Conservation (phyloP, 2,329 filamentous ascomycete species). For the Emericellopsis cladophorae region DNA sequence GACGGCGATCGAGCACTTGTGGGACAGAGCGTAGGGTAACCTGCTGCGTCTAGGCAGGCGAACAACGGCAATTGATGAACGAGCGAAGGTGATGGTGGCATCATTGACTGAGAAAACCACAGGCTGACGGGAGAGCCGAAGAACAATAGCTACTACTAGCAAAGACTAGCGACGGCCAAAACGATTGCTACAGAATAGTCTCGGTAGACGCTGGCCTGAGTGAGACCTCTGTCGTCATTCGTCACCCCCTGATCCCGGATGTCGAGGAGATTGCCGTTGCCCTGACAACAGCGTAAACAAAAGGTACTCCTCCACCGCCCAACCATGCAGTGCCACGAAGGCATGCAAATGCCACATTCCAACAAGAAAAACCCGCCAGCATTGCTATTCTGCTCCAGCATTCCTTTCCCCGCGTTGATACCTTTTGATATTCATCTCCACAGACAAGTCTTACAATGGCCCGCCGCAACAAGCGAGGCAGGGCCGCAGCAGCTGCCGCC, state of each 20-base stretch:
- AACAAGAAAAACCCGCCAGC: background rate
- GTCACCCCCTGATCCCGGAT: slow-evolving; percentile 2
- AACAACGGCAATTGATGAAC: too few relatives aligned
- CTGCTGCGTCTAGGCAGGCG: too few relatives aligned
- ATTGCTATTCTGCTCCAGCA: background rate
- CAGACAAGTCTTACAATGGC: slow-evolving; percentile 8
- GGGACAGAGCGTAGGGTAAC: too few relatives aligned
- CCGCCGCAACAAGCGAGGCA: slow-evolving; percentile 12
- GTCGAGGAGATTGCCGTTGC: background rate
- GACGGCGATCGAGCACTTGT: too few relatives aligned
- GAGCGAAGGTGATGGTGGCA: too few relatives aligned
- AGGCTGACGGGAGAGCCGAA: too few relatives aligned
- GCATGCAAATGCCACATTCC: background rate
- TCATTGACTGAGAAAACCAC: too few relatives aligned
- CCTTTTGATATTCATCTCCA: slow-evolving; percentile 2
- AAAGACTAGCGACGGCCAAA: too few relatives aligned
- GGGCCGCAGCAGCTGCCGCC: slow-evolving; percentile 9
- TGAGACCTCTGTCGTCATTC: background rate
- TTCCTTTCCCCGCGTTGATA: background rate
- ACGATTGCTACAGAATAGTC: too few relatives aligned
- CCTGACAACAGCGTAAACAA: background rate
- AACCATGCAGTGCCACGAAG: background rate
- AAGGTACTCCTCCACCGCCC: background rate
- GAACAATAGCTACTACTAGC: too few relatives aligned
- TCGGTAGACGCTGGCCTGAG: too few relatives aligned